These are phyloP conservation scores for Podaxis pistillaris DNA, from an alignment of 768 basidiomycete genomes.

Conservation along the genomic window DNA sequence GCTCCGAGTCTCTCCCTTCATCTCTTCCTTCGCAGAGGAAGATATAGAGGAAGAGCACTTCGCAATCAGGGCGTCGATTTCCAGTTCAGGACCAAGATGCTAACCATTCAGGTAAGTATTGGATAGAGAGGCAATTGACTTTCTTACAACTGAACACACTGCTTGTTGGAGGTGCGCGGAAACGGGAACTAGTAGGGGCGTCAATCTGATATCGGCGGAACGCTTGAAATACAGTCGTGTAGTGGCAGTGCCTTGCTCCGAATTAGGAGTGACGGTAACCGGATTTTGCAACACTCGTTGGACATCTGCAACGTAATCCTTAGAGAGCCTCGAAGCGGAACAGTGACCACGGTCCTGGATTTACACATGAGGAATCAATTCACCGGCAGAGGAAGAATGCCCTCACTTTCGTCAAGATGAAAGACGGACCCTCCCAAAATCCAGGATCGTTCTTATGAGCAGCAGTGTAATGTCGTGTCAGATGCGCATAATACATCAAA, in stretches of 20 bases:
- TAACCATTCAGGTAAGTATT: constrained; percentile 15
- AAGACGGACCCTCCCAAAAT: constrained; percentile 48
- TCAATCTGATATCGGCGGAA: constrained; percentile 43
- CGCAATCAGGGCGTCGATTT: constrained; percentile 42
- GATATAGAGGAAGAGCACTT: constrained; percentile 14
- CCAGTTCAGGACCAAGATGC: constrained; percentile 35
- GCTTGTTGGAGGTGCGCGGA: constrained; percentile 47
- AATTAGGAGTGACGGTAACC: constrained; percentile 14
- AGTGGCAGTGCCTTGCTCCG: constrained; percentile 31
- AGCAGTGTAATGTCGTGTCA: constrained; percentile 48
- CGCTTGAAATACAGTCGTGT: constrained; percentile 39
- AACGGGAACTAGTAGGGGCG: constrained; percentile 52
- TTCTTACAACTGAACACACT: constrained; percentile 41
- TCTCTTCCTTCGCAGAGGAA: constrained; percentile 3
- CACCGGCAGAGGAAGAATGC: constrained; percentile 17
- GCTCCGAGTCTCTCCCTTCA: neutral
- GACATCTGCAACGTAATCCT: neutral
- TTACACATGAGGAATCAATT: constrained; percentile 17
- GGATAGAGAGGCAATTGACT: neutral
- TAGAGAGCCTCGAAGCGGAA: neutral
- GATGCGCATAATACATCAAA: constrained; percentile 45
- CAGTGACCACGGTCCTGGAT: constrained; percentile 6
- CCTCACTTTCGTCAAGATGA: constrained; percentile 41
- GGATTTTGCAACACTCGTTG: constrained; percentile 1
- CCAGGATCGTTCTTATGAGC: constrained; percentile 31